Conservation (phyloP, 257 asterid genomes). For the Solanum acaule region DNA sequence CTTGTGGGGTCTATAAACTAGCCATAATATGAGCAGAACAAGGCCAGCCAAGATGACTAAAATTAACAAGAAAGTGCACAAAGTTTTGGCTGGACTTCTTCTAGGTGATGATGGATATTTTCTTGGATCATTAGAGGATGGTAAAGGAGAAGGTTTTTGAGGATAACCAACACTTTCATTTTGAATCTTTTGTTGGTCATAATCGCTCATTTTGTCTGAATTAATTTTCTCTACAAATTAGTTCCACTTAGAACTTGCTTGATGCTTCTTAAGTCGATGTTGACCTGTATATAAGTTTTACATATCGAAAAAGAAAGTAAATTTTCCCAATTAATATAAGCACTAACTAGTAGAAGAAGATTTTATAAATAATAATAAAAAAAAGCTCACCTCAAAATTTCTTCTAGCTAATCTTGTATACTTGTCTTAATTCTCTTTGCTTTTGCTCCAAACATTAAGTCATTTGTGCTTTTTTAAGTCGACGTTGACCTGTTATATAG, state of each 20-base stretch:
- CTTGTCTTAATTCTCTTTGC: background rate
- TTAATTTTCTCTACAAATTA: background rate
- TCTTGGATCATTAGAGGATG: background rate
- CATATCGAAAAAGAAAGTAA: background rate
- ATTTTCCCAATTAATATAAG: background rate
- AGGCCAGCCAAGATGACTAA: constrained; percentile 28
- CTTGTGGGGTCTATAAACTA: constrained; percentile 44
- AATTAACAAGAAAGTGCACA: constrained; percentile 14
- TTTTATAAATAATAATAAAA: background rate
- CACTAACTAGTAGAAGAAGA: background rate
- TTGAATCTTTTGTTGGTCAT: background rate
- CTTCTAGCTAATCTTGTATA: background rate
- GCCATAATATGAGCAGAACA: constrained; percentile 38
- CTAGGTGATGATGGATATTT: background rate
- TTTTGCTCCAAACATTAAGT: background rate
- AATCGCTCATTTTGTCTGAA: background rate
- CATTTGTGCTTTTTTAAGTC: background rate
- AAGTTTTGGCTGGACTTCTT: background rate
- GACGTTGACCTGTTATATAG: background rate
- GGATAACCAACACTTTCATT: background rate
- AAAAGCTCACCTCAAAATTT: background rate
- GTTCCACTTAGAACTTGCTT: background rate
- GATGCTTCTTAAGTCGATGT: background rate
- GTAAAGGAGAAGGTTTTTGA: background rate
- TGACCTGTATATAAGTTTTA: background rate